Percentiles rank a stretch among this genome's conserved stretches.
These are phyloP conservation scores for Kodamaea sp. DNA, from an alignment of 1,139 yeast genomes.

Conservation along the genomic window DNA sequence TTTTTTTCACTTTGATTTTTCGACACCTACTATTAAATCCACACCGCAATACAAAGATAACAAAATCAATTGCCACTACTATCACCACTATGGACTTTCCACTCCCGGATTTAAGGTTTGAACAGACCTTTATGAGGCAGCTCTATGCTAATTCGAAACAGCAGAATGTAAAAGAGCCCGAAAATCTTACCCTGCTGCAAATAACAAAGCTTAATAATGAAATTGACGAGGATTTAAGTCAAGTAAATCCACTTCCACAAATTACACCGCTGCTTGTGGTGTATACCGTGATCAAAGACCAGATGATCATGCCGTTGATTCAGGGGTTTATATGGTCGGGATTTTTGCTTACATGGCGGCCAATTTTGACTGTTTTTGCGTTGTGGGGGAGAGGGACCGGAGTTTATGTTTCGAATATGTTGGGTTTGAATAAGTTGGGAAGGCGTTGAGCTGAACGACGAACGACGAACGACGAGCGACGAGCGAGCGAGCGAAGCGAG, in stretches of 20 bases:
- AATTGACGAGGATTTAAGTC: constrained; percentile 20
- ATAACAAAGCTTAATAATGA: constrained; percentile 20
- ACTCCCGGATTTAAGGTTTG: constrained; percentile 67
- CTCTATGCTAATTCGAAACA: constrained; percentile 29
- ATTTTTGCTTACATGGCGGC: constrained; percentile 29
- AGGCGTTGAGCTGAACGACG: no score
- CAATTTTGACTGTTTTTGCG: constrained; percentile 26
- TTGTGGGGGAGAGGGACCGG: constrained; percentile 34
- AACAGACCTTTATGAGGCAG: constrained; percentile 53
- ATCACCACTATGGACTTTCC: constrained; percentile 16
- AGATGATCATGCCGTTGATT: constrained; percentile 62
- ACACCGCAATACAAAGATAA: no score
- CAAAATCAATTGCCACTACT: not conserved
- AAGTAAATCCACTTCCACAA: constrained; percentile 19
- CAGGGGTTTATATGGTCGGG: constrained; percentile 45
- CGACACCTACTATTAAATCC: not conserved
- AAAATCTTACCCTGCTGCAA: constrained; percentile 22
- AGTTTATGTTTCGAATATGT: constrained; percentile 20
- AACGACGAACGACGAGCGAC: no score
- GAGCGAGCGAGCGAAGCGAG: no score
- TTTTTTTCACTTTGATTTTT: not conserved
- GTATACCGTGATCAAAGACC: constrained; percentile 60
- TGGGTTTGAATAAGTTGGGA: constrained; percentile 21
- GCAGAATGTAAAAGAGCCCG: constrained; percentile 1
- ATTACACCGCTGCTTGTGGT: constrained; percentile 48